Evolutionary conservation across 148 eudicot genomes (phyloP).

Genomic region (Amaranthus palmeri): DNA sequence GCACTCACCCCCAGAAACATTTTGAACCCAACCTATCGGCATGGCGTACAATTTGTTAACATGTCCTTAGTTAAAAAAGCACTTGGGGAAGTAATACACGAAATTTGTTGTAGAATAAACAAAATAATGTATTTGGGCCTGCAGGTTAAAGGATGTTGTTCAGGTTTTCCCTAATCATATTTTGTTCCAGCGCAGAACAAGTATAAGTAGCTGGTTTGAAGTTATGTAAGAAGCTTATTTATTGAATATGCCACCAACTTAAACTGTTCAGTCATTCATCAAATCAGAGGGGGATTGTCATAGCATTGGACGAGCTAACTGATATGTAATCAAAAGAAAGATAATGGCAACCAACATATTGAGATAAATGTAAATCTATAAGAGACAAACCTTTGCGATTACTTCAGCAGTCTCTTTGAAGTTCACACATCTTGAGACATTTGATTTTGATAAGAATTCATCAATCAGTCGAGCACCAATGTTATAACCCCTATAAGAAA

Average conservation of each 20-base stretch:
- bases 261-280: neutral
- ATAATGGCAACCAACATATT: neutral
- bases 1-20: constrained; percentile 94
- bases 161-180: neutral
- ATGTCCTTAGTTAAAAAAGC: neutral
- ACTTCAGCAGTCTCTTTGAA: constrained; percentile 98
- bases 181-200: neutral
- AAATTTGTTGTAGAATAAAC: neutral
- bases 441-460: constrained; percentile 90
- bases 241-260: neutral
- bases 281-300: neutral
- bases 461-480: constrained; percentile 88
- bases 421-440: constrained; percentile 91
- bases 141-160: neutral
- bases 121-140: neutral
- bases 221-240: neutral
- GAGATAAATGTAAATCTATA: neutral
- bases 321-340: neutral
- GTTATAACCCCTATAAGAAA: constrained; percentile 81
- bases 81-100: neutral
- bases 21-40: constrained; percentile 78
- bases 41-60: neutral
- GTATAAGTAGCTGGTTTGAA: neutral
- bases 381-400: constrained; percentile 70
- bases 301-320: no score